Conservation (phyloP, 1,284 basidiomycete genomes). For the Trichosporon asahii region DNA sequence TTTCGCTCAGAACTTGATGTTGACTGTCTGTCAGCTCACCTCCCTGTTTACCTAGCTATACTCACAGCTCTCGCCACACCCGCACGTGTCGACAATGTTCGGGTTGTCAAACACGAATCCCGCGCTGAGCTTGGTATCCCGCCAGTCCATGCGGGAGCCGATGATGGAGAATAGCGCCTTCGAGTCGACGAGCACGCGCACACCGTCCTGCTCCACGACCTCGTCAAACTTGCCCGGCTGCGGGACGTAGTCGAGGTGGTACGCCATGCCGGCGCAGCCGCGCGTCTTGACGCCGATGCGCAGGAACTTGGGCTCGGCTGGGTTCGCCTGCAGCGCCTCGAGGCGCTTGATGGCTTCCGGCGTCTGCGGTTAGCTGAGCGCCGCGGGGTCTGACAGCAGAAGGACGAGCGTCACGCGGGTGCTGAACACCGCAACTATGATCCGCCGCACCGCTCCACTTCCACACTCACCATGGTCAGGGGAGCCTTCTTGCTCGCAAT, state of each 20-base stretch:
- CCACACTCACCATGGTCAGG: slow-evolving; percentile 65
- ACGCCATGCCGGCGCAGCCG: slow-evolving; percentile 97
- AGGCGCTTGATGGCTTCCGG: slow-evolving; percentile 73
- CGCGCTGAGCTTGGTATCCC: slow-evolving; percentile 76
- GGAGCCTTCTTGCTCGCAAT: slow-evolving; percentile 76
- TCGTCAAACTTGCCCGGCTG: slow-evolving; percentile 90
- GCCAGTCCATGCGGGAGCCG: slow-evolving; percentile 98
- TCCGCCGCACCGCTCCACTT: background rate
- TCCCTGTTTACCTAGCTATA: background rate
- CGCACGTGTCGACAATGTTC: slow-evolving; percentile 50
- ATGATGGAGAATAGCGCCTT: slow-evolving; percentile 98
- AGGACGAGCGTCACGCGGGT: too few relatives aligned
- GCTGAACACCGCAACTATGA: too few relatives aligned
- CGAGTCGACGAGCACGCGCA: slow-evolving; percentile 90
- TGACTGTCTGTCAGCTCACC: slow-evolving; percentile 4
- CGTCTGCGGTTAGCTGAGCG: slow-evolving; percentile 62
- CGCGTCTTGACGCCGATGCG: slow-evolving; percentile 96
- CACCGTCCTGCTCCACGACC: slow-evolving; percentile 91
- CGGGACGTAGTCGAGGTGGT: slow-evolving; percentile 95
- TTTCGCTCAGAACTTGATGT: slow-evolving; percentile 16
- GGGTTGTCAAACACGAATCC: slow-evolving; percentile 51
- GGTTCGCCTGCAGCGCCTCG: slow-evolving; percentile 59
- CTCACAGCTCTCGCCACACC: slow-evolving; percentile 46
- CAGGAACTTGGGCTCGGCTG: slow-evolving; percentile 72
- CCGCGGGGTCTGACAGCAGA: too few relatives aligned